These are phyloP conservation scores for Escovopsis weberi DNA, from an alignment of 2,329 filamentous ascomycete genomes.

Conservation along the genomic window DNA sequence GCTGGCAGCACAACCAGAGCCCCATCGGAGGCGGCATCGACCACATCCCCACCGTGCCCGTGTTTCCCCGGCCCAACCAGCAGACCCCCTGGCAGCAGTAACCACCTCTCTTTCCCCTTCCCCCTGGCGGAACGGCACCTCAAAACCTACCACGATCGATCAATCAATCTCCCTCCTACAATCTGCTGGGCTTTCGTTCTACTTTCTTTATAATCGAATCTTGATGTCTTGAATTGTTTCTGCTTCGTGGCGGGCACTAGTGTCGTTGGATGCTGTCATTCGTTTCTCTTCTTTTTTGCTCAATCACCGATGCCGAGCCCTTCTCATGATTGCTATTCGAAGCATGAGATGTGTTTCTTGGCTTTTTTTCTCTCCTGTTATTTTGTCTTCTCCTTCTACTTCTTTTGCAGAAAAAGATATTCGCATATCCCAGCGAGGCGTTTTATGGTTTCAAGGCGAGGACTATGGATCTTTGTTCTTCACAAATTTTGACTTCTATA, in stretches of 20 bases:
- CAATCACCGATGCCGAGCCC: neutral
- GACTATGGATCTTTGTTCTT: neutral
- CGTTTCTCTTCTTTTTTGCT: constrained; percentile 1
- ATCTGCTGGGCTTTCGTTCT: too few relatives aligned
- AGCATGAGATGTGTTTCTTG: neutral
- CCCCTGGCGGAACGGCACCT: too few relatives aligned
- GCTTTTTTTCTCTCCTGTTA: neutral
- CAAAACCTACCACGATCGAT: too few relatives aligned
- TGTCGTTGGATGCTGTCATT: neutral
- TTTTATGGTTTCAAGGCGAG: constrained; percentile 2
- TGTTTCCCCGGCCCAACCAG: constrained; percentile 70
- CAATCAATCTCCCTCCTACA: too few relatives aligned
- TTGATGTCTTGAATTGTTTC: neutral
- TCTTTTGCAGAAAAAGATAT: neutral
- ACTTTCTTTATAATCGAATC: too few relatives aligned
- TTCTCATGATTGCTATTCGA: constrained; percentile 2
- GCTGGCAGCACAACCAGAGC: constrained; percentile 71
- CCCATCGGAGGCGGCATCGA: constrained; percentile 72
- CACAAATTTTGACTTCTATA: neutral
- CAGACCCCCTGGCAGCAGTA: constrained; percentile 47
- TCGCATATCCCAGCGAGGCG: constrained; percentile 7
- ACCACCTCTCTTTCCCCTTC: neutral
- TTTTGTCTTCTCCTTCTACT: neutral
- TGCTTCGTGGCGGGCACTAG: neutral
- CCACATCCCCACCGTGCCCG: constrained; percentile 60